A percentile compares a stretch with the other conserved stretches of the same genome.
phyloP scores from a whole-genome alignment of 441 rosid species.

The Populus hybrid region DNA sequence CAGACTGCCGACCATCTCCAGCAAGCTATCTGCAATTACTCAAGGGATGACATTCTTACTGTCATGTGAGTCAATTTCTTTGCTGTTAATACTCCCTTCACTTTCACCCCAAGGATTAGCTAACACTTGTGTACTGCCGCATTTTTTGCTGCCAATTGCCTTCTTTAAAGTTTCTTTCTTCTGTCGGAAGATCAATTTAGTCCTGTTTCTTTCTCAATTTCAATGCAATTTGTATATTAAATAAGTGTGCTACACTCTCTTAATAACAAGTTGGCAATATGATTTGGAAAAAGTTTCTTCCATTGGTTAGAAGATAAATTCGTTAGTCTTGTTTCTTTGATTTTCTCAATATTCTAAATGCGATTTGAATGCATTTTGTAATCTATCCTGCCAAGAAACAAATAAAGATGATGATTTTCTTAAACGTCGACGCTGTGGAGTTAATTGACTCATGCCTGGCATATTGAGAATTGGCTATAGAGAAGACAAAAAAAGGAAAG shows the following conservation, averaged over 20 bases:
- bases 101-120: neutral
- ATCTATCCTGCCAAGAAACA: neutral
- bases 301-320: neutral
- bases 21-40: slow-evolving; percentile 56
- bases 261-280: neutral
- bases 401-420: neutral
- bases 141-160: neutral
- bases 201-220: neutral
- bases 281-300: neutral
- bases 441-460: neutral
- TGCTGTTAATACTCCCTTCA: neutral
- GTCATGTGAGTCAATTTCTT: slow-evolving; percentile 58
- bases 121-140: neutral
- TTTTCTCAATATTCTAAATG: neutral
- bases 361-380: neutral
- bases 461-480: neutral
- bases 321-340: neutral
- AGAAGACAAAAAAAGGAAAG: neutral
- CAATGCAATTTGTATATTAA: neutral
- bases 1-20: slow-evolving; percentile 93
- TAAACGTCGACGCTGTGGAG: neutral
- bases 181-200: neutral
- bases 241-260: neutral
- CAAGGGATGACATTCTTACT: slow-evolving; percentile 61
- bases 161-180: neutral